Conservation (phyloP, 169 alveolate species). For the Pseudocohnilembus persalinus region DNA sequence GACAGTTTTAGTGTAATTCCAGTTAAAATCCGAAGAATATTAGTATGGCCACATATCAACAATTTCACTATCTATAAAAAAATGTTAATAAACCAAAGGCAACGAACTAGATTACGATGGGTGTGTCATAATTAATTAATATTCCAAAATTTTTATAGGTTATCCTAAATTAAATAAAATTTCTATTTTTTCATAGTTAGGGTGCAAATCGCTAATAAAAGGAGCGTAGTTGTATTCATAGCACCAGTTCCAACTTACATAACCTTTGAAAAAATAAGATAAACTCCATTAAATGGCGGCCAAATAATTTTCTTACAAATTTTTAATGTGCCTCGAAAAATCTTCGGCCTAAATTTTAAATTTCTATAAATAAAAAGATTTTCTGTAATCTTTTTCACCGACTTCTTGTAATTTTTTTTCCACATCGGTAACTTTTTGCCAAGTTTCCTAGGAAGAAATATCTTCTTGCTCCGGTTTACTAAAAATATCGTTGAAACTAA, state of each 20-base stretch:
- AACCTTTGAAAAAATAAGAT: background rate
- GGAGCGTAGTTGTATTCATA: background rate
- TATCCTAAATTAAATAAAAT: background rate
- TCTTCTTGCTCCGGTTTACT: background rate
- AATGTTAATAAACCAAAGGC: background rate
- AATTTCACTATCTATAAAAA: background rate
- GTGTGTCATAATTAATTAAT: background rate
- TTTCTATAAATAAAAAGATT: no score
- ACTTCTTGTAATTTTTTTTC: background rate
- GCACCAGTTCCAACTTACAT: background rate
- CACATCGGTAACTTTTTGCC: background rate
- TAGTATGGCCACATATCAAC: background rate
- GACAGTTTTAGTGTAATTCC: background rate
- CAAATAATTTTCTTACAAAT: background rate
- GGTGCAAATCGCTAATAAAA: background rate
- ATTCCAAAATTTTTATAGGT: background rate
- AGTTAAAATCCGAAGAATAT: background rate
- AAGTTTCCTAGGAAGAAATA: background rate
- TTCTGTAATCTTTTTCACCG: background rate
- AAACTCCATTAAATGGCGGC: background rate
- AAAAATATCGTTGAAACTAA: background rate
- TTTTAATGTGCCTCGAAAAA: background rate
- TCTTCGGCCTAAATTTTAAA: background rate
- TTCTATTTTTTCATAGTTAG: background rate
- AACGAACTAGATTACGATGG: background rate